Evolutionary conservation across 164 flowering plant genomes (phyloP), one percentile per base, ranked within the genome.

Genomic region (Chimonanthus salicifolius): DNA sequence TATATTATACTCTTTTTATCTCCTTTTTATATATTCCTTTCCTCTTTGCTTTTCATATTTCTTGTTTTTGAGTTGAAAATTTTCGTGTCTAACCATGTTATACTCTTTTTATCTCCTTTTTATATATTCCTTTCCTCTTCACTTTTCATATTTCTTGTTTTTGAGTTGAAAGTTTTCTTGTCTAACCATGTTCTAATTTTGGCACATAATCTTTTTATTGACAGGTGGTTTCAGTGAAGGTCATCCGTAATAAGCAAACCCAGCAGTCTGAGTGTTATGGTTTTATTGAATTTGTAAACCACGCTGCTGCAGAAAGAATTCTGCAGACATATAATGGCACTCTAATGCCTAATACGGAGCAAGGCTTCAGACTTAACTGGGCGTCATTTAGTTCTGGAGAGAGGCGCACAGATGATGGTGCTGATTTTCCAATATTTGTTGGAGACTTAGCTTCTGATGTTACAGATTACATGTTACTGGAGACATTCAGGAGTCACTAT

Each of bases 391-490:
- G 95, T 70, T 80, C 84, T 47, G 97, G 99, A 43, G 94, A 93
- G 79, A 89, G 78, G 74, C 92, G 92, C 8, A 76, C 81, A 1
- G 97, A 91, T 82, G 94, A 90, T 62, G 76, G 89, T 54, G 81
- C 92, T 71, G 98, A 93, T 64, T 82, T 79, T 71, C 84, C 98
- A 18, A 80, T 95, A 64, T 95, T 92, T 88, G 98, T 95, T 71
- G 99, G 99, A 21, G 98, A 95, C 80, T 81, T 95, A 82, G 94
- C 98, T 70, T 78, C 92, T 77, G 98, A 95, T 85, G 98, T 95
- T 67, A 87, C 91, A 33, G 98, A 94, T 82, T 86, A 90, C 74
- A 48, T 78, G 69, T 80, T 94, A 2, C 94, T 87, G 77, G 97
- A 95, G 75, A 90, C 97, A 70, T 95, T 93, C 66, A 89, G 82